phyloP scores from a whole-genome alignment of 176 grass and related monocot species.

The Rhynchospora pubera region DNA sequence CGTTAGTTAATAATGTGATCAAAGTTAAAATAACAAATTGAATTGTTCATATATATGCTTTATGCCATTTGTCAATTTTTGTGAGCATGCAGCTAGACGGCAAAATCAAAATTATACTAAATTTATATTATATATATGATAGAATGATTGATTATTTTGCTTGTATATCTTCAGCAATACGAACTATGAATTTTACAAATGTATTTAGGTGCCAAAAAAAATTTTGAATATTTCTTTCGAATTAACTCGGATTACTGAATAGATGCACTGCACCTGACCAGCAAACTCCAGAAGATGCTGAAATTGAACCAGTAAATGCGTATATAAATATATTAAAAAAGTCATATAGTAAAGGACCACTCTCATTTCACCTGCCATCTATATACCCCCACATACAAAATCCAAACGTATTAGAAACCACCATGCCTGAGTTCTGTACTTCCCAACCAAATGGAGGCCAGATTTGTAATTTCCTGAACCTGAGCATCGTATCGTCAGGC shows the following conservation, averaged over 20 bases:
- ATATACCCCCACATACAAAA: not conserved
- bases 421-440: slow-evolving; percentile 3
- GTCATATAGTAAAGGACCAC: no score
- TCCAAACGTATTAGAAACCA: slow-evolving; percentile 14
- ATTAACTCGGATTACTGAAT: not conserved
- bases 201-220: not conserved
- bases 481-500: not conserved
- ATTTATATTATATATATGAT: no score
- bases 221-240: not conserved
- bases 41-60: not conserved
- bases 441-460: slow-evolving; percentile 11
- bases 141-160: no score
- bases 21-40: not conserved
- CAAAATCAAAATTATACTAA: no score
- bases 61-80: no score
- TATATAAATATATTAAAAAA: not conserved
- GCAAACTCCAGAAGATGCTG: not conserved
- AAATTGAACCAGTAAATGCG: not conserved
- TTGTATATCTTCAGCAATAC: no score
- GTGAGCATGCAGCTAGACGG: no score
- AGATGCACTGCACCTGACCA: not conserved
- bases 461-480: slow-evolving; percentile 11
- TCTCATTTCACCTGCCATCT: no score
- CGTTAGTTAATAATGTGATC: not conserved
- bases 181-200: not conserved